Evolutionary conservation across 495 filamentous ascomycete genomes (phyloP), one percentile per base, ranked within the genome.

Genomic region (Hypoxylon fragiforme): DNA sequence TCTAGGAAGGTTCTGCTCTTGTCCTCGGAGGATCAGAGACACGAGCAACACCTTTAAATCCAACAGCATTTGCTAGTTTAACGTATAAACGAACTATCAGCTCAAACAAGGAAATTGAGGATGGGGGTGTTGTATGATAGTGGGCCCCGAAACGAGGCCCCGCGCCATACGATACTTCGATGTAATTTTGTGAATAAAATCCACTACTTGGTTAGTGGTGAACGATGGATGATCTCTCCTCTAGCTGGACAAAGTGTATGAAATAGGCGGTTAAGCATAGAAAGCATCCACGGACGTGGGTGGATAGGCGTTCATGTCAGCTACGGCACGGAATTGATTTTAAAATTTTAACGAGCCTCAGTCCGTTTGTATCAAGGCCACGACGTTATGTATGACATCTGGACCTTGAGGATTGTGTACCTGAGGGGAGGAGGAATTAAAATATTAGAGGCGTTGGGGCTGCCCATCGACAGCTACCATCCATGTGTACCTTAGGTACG

Each of bases 1-100:
- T 74, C 79, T 34, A 75, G 79, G 57, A 81, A 80, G 65, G 75
- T 81, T 20, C 35, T 87, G 26, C 76, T 86, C 57, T 81, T 76
- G 34, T 3, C 8, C 5, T 40, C 54, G 18, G 44, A 30, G 19
- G 44, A 32, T 15, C 14, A 31, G 14, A 35, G 5, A 11, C 45
- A 56, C 11, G 62, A 63, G 16, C 57, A 48, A 13, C 50, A 50
- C 15, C 21, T 66, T 1, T 64, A 62, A 55, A 20, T 19, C 20
- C 41, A 32, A 44, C 18, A 20, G 39, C 7, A 36, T 46, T 7
- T 24, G 38, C 41, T 39, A 21, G 9, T 44, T 31, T 30, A 38
- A 12, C 14, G 18, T 21, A 54, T 39, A 30, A 44, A 58, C 30
- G 37, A 44, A 50, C 44, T 43, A 21, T 18, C 14, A 32, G 24